phyloP scores from a whole-genome alignment of 2,329 filamentous ascomycete genomes.

The Boeremia lycopersici region DNA sequence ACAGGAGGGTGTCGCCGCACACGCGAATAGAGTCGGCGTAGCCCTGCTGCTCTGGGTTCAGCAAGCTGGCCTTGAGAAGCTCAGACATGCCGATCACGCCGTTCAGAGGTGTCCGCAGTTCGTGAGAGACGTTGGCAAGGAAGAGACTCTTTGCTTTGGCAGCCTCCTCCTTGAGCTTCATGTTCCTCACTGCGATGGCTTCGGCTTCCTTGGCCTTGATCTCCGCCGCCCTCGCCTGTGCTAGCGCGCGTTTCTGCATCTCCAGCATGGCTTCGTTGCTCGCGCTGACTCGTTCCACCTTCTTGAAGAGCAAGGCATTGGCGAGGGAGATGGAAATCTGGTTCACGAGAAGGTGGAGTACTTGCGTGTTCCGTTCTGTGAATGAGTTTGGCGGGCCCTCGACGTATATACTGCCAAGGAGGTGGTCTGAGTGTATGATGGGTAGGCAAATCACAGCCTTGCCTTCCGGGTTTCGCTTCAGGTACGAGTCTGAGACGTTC shows the following conservation, averaged over 20 bases:
- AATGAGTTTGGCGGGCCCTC: slow-evolving; percentile 80
- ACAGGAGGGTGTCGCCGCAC: slow-evolving; percentile 63
- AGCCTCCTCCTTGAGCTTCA: slow-evolving; percentile 81
- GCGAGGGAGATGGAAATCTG: slow-evolving; percentile 72
- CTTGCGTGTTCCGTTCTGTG: slow-evolving; percentile 67
- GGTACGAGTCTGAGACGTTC: slow-evolving; percentile 73
- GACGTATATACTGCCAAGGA: slow-evolving; percentile 77
- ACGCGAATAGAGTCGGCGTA: slow-evolving; percentile 69
- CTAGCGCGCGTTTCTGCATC: slow-evolving; percentile 74
- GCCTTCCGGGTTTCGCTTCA: slow-evolving; percentile 70
- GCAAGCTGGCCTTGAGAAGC: slow-evolving; percentile 62
- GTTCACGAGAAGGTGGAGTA: slow-evolving; percentile 72
- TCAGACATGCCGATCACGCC: slow-evolving; percentile 65
- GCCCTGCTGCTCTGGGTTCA: slow-evolving; percentile 64
- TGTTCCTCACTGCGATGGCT: slow-evolving; percentile 76
- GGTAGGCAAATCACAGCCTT: slow-evolving; percentile 81
- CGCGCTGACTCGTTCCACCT: slow-evolving; percentile 76
- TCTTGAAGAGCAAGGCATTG: slow-evolving; percentile 68
- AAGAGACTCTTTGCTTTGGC: slow-evolving; percentile 85
- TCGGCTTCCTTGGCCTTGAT: slow-evolving; percentile 78
- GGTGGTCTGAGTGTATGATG: slow-evolving; percentile 73
- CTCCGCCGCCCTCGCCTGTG: slow-evolving; percentile 74
- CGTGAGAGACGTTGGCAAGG: slow-evolving; percentile 59
- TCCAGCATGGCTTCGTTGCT: slow-evolving; percentile 80
- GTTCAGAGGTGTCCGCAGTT: slow-evolving; percentile 65